phyloP scores from a whole-genome alignment of 129 eudicot species.

The Kitagawia praeruptora region DNA sequence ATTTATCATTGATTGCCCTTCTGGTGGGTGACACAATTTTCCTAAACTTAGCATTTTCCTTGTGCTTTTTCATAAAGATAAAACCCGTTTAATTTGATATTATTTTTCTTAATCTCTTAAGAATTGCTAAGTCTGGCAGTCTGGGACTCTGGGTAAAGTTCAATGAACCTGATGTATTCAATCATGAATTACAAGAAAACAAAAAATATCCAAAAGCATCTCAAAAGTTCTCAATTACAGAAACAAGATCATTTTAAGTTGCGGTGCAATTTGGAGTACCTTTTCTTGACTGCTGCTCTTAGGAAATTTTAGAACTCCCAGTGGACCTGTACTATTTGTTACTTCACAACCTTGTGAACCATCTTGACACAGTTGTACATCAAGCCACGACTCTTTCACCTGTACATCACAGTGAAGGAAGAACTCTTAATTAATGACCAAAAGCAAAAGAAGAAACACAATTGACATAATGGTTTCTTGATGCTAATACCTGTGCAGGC shows the following conservation, averaged over 20 bases:
- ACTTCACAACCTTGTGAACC: constrained; percentile 60
- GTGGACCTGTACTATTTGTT: constrained; percentile 47
- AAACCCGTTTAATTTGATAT: not conserved
- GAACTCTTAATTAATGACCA: not conserved
- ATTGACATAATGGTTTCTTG: not conserved
- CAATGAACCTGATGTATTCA: not conserved
- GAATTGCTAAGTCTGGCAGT: not conserved
- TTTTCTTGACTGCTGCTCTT: constrained; percentile 72
- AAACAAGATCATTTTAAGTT: not conserved
- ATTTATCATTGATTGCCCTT: not conserved
- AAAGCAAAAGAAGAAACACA: not conserved
- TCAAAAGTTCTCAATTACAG: not conserved
- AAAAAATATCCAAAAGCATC: constrained; percentile 1
- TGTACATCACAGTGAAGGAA: constrained; percentile 17
- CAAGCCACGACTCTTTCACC: constrained; percentile 98
- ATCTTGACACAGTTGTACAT: constrained; percentile 85
- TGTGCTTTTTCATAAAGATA: not conserved
- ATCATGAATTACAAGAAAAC: not conserved
- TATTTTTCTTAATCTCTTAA: not conserved
- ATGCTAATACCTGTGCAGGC: constrained; percentile 55
- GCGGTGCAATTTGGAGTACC: constrained; percentile 38
- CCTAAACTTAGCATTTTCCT: not conserved
- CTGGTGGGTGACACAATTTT: not conserved
- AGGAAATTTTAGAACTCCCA: constrained; percentile 55
- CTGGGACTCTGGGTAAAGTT: not conserved